Base-by-base conservation (phyloP, 345 rosid species). In the Salix viminalis region DNA sequence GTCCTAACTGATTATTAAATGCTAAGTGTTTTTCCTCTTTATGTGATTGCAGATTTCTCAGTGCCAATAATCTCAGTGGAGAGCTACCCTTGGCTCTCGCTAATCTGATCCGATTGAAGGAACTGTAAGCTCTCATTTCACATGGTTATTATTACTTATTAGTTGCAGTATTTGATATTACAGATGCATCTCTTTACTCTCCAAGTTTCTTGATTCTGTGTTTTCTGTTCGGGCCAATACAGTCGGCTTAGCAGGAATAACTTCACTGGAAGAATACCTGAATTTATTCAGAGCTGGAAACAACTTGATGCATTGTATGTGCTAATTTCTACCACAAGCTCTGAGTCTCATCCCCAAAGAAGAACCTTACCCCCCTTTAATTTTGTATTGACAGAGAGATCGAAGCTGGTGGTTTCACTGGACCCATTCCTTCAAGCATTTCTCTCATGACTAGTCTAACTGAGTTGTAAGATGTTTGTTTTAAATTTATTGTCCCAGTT, bases 11-110 rank as follows among this genome's bases (percentile, higher is more conserved):
- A 26, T 26, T 26, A 26, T 26, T 26, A 0, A 26, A 26, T 26
- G 26, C 26, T 26, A 26, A 26, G 0, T 26, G n/a, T 26, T 42
- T 52, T 24, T 62, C 62, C 46, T 1, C 34, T 44, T 24, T 39
- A 21, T 65, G 42, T 23, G 9, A 21, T 56, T 54, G 9, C 81
- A 78, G 81, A 23, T 9, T 34, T 69, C 76, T 78, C 39, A 78
- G 68, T 41, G 81, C 69, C 16, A 78, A 78, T 48, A 41, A 78
- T 67, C 72, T 78, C 13, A 67, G 73, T 36, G 81, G 81, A 68
- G 41, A 41, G n/a, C 56, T 78, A 28, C 81, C 81, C 1, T 5
- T 1, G 50, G n/a, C 68, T 54, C 77, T 78, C 18, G 21, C 61
- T 56, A 78, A 41, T 41, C 58, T 78, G 48, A 78, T 61, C 61